Evolutionary conservation across 108 stramenopile genomes (phyloP), one percentile per base, ranked within the genome.

Genomic region (Skeletonema costatum): DNA sequence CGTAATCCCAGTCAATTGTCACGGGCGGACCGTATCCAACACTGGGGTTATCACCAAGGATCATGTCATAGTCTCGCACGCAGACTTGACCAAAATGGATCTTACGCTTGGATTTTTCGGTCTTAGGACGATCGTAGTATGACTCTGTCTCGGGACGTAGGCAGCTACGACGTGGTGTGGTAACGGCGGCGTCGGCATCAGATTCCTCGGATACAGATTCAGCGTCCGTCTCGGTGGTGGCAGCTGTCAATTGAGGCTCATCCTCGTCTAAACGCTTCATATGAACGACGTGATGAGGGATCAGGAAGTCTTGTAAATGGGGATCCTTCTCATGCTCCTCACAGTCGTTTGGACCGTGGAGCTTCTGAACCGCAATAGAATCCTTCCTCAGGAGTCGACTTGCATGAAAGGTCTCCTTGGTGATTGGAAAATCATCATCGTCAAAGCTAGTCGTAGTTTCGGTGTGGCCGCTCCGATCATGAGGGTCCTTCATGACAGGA

Each of bases 1-100:
- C 75, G 44, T 89, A 92, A 1, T 90, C 76, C 91, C 91, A 92
- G 38, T 87, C 88, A 9, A 92, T 59, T 10, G 73, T 65, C 3
- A 92, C 81, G 7, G 91, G 91, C 14, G 89, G 82, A 11, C 91
- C 91, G 60, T 86, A 87, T 12, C 48, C 42, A 8, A 83, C 84
- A 62, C 66, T 70, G 4, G 91, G 91, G 66, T 92, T 81, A 60
- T 92, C 89, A 3, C 89, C 91, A 10, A 92, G 41, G 5, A 85
- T 89, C 33, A 86, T 87, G 9, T 67, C 50, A 50, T 92, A 92
- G 19, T 70, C 69, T 61, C 91, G 84, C 62, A 89, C 70, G 0
- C 32, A 8, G 32, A 92, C 73, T 12, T 65, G 29, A 17, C 25
- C 64, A 46, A 77, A 77, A 5, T 72, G 64, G 41, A 64, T 33